Conservation (phyloP, 2,329 filamentous ascomycete species). For the Aspergillus pseudotamarii region DNA sequence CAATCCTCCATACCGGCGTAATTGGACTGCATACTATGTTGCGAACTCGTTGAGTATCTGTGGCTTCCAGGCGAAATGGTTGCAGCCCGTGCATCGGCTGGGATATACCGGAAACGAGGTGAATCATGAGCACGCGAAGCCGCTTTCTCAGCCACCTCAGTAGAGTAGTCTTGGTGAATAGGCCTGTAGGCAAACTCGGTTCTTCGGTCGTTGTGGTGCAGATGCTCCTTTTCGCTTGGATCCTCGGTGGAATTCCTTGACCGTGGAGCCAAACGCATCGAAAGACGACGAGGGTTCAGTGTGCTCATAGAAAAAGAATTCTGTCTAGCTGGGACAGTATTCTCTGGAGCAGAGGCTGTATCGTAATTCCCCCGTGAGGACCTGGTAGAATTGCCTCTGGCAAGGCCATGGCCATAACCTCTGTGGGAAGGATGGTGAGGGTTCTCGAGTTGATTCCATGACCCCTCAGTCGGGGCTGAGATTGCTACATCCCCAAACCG, state of each 20-base stretch:
- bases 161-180: conserved; percentile 34
- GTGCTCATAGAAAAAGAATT: conserved; percentile 25
- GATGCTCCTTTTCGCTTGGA: conserved; percentile 10
- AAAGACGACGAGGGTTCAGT: conserved; percentile 31
- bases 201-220: background rate
- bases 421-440: conserved; percentile 21
- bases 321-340: conserved; percentile 11
- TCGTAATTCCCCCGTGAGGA: conserved; percentile 10
- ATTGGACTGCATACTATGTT: background rate
- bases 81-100: conserved; percentile 21
- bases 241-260: conserved; percentile 13
- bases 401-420: background rate
- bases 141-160: conserved; percentile 30
- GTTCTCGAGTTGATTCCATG: conserved; percentile 41
- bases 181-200: conserved; percentile 39
- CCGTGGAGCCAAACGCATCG: conserved; percentile 30
- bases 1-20: background rate
- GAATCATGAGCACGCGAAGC: conserved; percentile 11
- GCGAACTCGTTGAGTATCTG: background rate
- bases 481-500: conserved; percentile 45
- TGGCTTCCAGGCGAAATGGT: conserved; percentile 6
- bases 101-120: conserved; percentile 37
- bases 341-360: conserved; percentile 5
- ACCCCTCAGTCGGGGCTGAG: conserved; percentile 40
- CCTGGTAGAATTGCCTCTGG: background rate